Evolutionary conservation across 2,329 filamentous ascomycete species (phyloP).

Genomic region (Thelonectria discophora): DNA sequence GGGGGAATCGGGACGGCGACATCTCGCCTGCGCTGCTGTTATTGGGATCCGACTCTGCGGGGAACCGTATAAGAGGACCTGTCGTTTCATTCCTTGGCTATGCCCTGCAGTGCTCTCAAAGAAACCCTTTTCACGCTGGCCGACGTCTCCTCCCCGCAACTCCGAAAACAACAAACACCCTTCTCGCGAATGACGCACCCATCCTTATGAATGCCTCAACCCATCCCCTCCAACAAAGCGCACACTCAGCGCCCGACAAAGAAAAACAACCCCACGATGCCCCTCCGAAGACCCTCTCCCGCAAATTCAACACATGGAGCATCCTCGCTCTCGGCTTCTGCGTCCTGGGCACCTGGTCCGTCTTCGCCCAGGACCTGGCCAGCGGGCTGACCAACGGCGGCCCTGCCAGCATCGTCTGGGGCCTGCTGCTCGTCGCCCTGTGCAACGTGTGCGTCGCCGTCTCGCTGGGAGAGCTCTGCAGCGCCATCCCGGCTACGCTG

Average conservation of each 20-base stretch:
- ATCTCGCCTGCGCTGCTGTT: no score
- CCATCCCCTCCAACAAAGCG: background rate
- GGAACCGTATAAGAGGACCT: no score
- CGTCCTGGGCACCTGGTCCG: slow-evolving; percentile 66
- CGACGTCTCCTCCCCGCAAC: background rate
- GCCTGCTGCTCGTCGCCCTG: slow-evolving; percentile 58
- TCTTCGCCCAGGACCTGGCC: slow-evolving; percentile 58
- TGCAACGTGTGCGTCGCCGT: slow-evolving; percentile 63
- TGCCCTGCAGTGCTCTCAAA: no score
- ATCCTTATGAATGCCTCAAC: slow-evolving; percentile 7
- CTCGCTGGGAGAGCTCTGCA: slow-evolving; percentile 64
- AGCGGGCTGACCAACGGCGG: slow-evolving; percentile 63
- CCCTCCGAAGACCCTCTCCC: slow-evolving; percentile 45
- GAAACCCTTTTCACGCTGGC: no score
- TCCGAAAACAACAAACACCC: background rate
- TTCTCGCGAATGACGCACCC: background rate
- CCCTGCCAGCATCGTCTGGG: slow-evolving; percentile 63
- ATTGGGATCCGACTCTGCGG: no score
- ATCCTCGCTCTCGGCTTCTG: slow-evolving; percentile 66
- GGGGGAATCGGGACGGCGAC: background rate
- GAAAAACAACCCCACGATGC: background rate
- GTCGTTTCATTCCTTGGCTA: no score
- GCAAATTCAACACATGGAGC: slow-evolving; percentile 62
- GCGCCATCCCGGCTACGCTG: slow-evolving; percentile 66
- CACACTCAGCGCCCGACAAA: background rate